phyloP scores from a whole-genome alignment of 176 grass and related monocot species.

The Zoysia pacifica region DNA sequence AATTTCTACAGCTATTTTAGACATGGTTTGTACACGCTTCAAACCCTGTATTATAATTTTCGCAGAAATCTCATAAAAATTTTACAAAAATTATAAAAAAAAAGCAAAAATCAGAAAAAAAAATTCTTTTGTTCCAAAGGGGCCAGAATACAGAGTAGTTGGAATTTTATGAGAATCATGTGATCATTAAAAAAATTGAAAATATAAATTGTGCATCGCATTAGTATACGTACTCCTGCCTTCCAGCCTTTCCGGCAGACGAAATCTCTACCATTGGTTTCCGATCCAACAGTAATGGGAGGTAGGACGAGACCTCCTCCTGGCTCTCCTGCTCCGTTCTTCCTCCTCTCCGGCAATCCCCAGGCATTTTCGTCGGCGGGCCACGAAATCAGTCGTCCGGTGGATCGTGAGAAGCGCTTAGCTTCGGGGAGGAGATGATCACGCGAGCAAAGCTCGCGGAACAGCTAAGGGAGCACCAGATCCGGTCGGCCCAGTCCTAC shows the following conservation, averaged over 20 bases:
- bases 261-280: background rate
- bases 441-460: conserved; percentile 92
- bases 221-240: no score
- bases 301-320: background rate
- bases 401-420: conserved; percentile 24
- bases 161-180: no score
- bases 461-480: conserved; percentile 85
- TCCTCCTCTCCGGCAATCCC: conserved; percentile 30
- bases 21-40: no score
- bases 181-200: no score
- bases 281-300: conserved; percentile 22
- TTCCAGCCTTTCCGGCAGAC: background rate
- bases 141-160: no score
- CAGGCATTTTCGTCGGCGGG: background rate
- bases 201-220: no score
- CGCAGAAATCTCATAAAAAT: no score
- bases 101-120: no score
- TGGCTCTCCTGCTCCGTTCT: background rate
- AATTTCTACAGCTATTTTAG: no score
- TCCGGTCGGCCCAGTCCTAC: conserved; percentile 84
- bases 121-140: no score
- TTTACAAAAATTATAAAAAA: no score
- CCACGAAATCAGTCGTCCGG: background rate
- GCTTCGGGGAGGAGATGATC: conserved; percentile 65
- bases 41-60: no score